Conservation (phyloP, 208 protist species). For the Trypanosoma avium region DNA sequence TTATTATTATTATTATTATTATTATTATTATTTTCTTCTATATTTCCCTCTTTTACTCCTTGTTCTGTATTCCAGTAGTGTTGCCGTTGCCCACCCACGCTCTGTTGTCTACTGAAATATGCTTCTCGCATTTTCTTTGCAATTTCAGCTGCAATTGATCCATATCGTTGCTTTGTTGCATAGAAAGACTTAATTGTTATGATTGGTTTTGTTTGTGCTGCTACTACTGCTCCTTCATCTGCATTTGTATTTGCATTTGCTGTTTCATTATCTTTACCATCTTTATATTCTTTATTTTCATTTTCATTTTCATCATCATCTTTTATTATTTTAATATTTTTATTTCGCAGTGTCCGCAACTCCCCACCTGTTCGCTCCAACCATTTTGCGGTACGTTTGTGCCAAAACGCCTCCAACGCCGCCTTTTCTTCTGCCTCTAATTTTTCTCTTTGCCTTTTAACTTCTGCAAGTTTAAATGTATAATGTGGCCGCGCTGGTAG, state of each 20-base stretch:
- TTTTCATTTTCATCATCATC: no score
- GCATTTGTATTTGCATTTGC: no score
- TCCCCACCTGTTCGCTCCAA: slow-evolving; percentile 56
- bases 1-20: no score
- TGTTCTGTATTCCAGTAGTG: not conserved
- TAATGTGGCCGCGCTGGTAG: slow-evolving; percentile 68
- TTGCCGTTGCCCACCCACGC: not conserved
- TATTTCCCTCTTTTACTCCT: not conserved
- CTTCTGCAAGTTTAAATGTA: slow-evolving; percentile 65
- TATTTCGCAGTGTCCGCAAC: slow-evolving; percentile 36
- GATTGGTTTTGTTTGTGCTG: no score
- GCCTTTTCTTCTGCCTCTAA: slow-evolving; percentile 51
- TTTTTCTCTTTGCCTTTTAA: slow-evolving; percentile 66
- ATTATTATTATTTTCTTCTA: no score
- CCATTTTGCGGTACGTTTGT: slow-evolving; percentile 31
- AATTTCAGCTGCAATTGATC: slow-evolving; percentile 57
- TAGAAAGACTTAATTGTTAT: slow-evolving; percentile 68
- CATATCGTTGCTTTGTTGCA: slow-evolving; percentile 53
- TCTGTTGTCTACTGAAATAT: slow-evolving; percentile 12
- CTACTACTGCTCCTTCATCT: no score
- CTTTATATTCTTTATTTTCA: no score
- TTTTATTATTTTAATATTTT: no score
- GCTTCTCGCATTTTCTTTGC: slow-evolving; percentile 47
- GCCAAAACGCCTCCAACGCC: slow-evolving; percentile 36
- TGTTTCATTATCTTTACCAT: no score